Evolutionary conservation across 805 yeast species (phyloP), one percentile per base, ranked within the genome.

Genomic region (Debaryomyces prosopidis): DNA sequence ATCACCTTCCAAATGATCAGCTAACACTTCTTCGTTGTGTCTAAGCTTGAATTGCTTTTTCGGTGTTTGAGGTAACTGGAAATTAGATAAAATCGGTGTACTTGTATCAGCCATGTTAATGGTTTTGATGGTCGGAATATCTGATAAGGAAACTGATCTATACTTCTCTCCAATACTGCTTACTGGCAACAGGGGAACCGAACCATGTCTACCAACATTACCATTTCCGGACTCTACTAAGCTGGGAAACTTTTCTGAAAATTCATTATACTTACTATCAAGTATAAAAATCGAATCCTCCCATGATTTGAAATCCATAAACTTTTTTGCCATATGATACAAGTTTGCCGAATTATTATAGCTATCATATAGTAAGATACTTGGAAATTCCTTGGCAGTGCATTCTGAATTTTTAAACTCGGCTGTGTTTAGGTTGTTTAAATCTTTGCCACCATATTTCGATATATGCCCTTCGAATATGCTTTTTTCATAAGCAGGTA

Each of bases 401-500:
- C 40, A 18, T 2, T 23, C 31, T n/a, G 36, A 8, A 34, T 19
- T 11, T 34, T 15, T 6, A 30, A 26, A 40, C 31, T 39, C 31
- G 11, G 30, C 30, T 20, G 32, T 28, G 14, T 30, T 19, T 10
- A 34, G 20, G 11, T 16, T 30, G 5, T 27, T 18, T 15, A 28
- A 7, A n/a, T 42, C 12, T 27, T 38, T 30, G 33, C 33, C 16
- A n/a, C 16, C 33, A 30, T 38, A 26, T 11, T 18, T 18, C 10
- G 12, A 15, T 5, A 77, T 49, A 49, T 70, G 76, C 19, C 57
- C 53, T 17, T 68, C 57, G 42, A 82, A 66, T 10, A 75, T 55
- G 2, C 53, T 42, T 49, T 74, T 77, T 46, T 84, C 90, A 44
- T 68, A 67, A 4, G 65, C 53, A 0, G 88, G 80, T 40, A 86